A percentile compares a stretch with the other conserved stretches of the same genome.
phyloP scores from a whole-genome alignment of 2,329 filamentous ascomycete genomes.

The Macroventuria anomochaeta region DNA sequence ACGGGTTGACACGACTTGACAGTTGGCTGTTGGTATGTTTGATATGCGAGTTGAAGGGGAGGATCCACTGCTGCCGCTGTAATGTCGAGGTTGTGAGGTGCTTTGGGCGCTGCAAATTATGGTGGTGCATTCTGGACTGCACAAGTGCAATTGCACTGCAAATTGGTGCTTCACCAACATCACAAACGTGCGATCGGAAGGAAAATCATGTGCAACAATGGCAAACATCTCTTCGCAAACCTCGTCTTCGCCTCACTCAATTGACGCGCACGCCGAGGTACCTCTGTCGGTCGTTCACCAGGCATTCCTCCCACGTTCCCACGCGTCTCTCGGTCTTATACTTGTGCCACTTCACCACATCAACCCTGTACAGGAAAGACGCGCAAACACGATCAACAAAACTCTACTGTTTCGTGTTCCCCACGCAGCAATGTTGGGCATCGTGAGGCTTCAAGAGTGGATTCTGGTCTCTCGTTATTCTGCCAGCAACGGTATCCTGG shows the following conservation, averaged over 20 bases:
- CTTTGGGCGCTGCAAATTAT: background rate
- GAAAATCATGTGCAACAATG: background rate
- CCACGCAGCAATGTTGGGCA: constrained; percentile 15
- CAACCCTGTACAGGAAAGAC: background rate
- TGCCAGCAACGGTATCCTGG: constrained; percentile 24
- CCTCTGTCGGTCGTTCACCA: constrained; percentile 3
- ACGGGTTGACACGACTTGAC: constrained; percentile 7
- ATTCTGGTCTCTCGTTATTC: constrained; percentile 19
- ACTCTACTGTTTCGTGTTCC: background rate
- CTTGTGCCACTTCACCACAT: constrained; percentile 10
- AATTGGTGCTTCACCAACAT: background rate
- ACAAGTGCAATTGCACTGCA: constrained; percentile 1
- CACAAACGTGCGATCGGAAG: background rate
- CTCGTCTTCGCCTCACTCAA: constrained; percentile 6
- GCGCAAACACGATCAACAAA: constrained; percentile 10
- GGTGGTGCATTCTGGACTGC: background rate
- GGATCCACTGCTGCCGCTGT: constrained; percentile 15
- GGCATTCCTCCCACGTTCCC: no score
- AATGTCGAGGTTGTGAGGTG: background rate
- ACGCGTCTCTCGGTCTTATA: constrained; percentile 6
- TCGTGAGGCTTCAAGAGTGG: constrained; percentile 26
- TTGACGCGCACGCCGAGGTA: constrained; percentile 11
- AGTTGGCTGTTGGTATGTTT: background rate
- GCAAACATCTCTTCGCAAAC: background rate
- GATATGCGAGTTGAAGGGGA: constrained; percentile 1